A percentile compares a stretch with the other conserved stretches of the same genome.
phyloP scores from a whole-genome alignment of 2,329 filamentous ascomycete species.

The Incumbomyces delicatus region DNA sequence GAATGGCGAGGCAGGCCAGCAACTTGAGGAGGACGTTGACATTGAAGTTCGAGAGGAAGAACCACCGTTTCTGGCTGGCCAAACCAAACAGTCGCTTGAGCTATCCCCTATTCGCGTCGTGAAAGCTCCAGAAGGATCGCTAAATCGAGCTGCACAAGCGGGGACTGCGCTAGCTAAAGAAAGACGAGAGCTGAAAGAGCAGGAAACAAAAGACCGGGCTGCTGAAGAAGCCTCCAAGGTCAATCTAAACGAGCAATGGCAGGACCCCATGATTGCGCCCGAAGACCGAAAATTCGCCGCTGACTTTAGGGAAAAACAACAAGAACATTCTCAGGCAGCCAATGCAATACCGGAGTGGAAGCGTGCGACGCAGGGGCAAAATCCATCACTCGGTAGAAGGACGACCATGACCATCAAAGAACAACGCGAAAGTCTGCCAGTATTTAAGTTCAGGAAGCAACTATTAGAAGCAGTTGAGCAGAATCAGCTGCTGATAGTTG shows the following conservation, averaged over 20 bases:
- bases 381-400: slow-evolving; percentile 72
- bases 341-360: slow-evolving; percentile 89
- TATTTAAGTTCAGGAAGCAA: slow-evolving; percentile 78
- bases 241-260: slow-evolving; percentile 84
- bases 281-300: slow-evolving; percentile 81
- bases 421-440: slow-evolving; percentile 79
- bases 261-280: slow-evolving; percentile 86
- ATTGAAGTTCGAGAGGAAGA: slow-evolving; percentile 96
- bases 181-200: slow-evolving; percentile 74
- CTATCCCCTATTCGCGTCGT: slow-evolving; percentile 92
- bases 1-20: slow-evolving; percentile 75
- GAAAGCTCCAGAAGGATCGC: slow-evolving; percentile 94
- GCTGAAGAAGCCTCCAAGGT: slow-evolving; percentile 67
- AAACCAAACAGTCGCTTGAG: slow-evolving; percentile 93
- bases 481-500: slow-evolving; percentile 89
- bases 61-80: slow-evolving; percentile 86
- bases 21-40: slow-evolving; percentile 72
- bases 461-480: slow-evolving; percentile 76
- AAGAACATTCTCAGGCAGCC: slow-evolving; percentile 43
- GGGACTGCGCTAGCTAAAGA: slow-evolving; percentile 84
- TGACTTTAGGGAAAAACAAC: slow-evolving; percentile 63
- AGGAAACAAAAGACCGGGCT: slow-evolving; percentile 70
- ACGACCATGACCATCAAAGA: slow-evolving; percentile 91
- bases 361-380: slow-evolving; percentile 66
- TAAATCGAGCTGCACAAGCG: slow-evolving; percentile 93